Evolutionary conservation across 1,284 basidiomycete genomes (phyloP).

Genomic region (Puccinia horiana): DNA sequence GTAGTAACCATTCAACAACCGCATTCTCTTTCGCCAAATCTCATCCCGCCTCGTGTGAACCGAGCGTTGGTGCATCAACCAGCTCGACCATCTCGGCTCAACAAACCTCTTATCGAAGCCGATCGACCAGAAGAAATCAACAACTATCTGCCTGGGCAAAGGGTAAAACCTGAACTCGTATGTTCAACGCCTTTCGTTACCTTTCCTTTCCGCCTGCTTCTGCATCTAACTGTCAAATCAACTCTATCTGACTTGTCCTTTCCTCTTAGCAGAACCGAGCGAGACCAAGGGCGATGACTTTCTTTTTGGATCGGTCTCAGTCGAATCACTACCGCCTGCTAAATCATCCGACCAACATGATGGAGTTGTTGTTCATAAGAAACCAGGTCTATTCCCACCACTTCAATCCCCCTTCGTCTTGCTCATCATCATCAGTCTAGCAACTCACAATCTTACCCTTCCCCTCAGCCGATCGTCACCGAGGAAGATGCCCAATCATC

Average conservation of each 20-base stretch:
- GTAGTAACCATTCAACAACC: too few relatives aligned
- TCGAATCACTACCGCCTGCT: slow-evolving; percentile 17
- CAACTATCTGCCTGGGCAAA: slow-evolving; percentile 34
- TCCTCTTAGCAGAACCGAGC: slow-evolving; percentile 40
- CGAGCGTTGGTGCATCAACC: too few relatives aligned
- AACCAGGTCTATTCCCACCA: slow-evolving; percentile 16
- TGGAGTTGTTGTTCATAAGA: background rate
- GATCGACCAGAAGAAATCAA: slow-evolving; percentile 20
- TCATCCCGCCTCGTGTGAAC: too few relatives aligned
- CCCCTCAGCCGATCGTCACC: background rate
- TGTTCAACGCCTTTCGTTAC: background rate
- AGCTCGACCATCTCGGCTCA: too few relatives aligned
- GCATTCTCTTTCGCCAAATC: too few relatives aligned
- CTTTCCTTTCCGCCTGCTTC: background rate
- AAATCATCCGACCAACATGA: background rate
- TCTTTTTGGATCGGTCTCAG: slow-evolving; percentile 38
- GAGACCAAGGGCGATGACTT: slow-evolving; percentile 50
- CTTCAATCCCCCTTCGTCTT: background rate
- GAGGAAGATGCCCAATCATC: background rate
- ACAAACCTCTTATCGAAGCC: too few relatives aligned
- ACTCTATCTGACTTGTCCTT: background rate
- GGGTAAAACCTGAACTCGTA: slow-evolving; percentile 40
- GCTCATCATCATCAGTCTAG: background rate
- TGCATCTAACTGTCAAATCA: background rate
- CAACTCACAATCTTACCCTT: background rate